phyloP scores from a whole-genome alignment of 108 stramenopile species.

The Stephanodiscus triporus region DNA sequence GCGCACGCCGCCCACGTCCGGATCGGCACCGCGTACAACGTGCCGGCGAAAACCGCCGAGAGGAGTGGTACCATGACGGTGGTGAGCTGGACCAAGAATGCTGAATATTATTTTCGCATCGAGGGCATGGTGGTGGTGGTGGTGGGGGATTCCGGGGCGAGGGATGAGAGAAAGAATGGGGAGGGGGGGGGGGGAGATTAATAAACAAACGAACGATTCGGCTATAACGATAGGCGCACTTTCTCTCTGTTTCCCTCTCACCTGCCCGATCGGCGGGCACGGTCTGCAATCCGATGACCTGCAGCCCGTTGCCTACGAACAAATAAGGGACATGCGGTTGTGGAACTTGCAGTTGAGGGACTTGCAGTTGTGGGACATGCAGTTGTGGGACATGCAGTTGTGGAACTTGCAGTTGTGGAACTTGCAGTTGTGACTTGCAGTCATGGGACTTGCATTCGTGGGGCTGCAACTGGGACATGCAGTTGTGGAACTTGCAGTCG shows the following conservation, averaged over 20 bases:
- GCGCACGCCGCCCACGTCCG: constrained; percentile 76
- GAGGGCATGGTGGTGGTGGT: background rate
- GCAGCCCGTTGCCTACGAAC: constrained; percentile 78
- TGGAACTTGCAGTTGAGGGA: too few relatives aligned
- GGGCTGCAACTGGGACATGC: too few relatives aligned
- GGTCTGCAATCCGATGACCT: constrained; percentile 80
- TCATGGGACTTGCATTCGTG: too few relatives aligned
- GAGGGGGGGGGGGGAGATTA: background rate
- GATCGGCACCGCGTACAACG: constrained; percentile 34
- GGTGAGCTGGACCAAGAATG: constrained; percentile 84
- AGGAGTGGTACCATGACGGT: constrained; percentile 81
- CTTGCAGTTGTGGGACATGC: too few relatives aligned
- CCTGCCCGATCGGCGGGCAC: constrained; percentile 75
- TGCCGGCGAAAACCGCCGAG: constrained; percentile 41
- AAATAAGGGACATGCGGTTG: too few relatives aligned
- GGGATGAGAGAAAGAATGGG: background rate
- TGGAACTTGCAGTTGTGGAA: too few relatives aligned
- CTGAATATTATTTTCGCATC: constrained; percentile 9
- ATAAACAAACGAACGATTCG: too few relatives aligned
- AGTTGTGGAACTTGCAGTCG: too few relatives aligned
- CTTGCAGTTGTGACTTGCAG: too few relatives aligned
- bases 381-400: too few relatives aligned
- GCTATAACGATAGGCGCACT: too few relatives aligned
- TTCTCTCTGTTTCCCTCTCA: background rate
- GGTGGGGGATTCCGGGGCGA: too few relatives aligned